Percentiles rank a stretch among this genome's conserved stretches.
phyloP scores from a whole-genome alignment of 2,329 filamentous ascomycete species.

The Cryphonectria radicalis region DNA sequence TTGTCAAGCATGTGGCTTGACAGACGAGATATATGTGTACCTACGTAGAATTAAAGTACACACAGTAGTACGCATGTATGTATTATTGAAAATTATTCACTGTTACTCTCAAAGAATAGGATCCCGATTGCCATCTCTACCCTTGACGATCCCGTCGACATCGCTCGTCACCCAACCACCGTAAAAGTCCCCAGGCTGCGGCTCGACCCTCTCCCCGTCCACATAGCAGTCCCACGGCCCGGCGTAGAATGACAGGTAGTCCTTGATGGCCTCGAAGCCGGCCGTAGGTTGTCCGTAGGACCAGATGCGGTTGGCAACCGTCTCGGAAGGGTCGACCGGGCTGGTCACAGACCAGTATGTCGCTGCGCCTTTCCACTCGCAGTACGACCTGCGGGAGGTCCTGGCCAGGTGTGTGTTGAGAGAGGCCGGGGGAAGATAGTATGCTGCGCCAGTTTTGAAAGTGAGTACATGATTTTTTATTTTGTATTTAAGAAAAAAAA shows the following conservation, averaged over 20 bases:
- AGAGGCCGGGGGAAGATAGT: conserved; percentile 60
- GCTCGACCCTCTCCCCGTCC: conserved; percentile 62
- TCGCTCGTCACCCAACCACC: conserved; percentile 68
- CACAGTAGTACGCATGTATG: neutral
- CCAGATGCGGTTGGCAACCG: conserved; percentile 59
- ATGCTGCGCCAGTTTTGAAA: conserved; percentile 45
- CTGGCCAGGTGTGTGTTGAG: conserved; percentile 51
- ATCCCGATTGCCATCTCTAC: conserved; percentile 45
- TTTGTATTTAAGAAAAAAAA: too few species aligned
- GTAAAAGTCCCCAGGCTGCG: conserved; percentile 66
- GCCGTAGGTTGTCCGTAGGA: conserved; percentile 59
- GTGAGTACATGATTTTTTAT: too few species aligned
- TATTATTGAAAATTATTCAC: neutral
- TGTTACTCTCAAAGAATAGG: conserved; percentile 37
- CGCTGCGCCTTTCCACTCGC: conserved; percentile 65
- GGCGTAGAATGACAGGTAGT: conserved; percentile 63
- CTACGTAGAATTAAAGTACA: neutral
- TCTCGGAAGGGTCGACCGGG: conserved; percentile 39
- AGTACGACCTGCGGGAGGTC: conserved; percentile 52
- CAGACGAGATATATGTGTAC: neutral
- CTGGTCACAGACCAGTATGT: conserved; percentile 59
- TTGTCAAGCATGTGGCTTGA: conserved; percentile 8
- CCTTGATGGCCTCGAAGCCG: conserved; percentile 56
- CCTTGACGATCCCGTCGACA: conserved; percentile 57
- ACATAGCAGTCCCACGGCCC: conserved; percentile 66